Base-by-base conservation (phyloP, 2,329 filamentous ascomycete genomes). In the Juglanconis oblonga region DNA sequence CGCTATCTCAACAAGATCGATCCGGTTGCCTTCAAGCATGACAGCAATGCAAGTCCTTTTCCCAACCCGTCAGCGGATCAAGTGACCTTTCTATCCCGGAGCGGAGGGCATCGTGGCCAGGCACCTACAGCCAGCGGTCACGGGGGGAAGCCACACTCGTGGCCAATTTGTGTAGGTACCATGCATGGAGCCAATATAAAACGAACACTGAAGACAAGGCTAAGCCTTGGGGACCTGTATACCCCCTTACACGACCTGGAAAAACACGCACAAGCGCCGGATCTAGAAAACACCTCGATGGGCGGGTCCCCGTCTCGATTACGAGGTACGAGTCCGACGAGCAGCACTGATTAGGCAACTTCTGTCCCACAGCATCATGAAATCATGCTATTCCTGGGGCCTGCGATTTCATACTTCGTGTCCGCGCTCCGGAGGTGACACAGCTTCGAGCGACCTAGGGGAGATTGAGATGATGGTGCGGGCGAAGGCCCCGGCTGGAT, bases 281-380 rank as follows among this genome's bases (percentile, higher is more conserved):
- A 44, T 44, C 42, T 44, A 17, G 42, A 44, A 17, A 17, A 44
- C 11, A 13, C 42, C 8, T 44, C 42, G 42, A 44, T 4, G 42
- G n/a, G 3, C 14, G n/a, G 5, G 42, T 2, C 14, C 42, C 42
- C n/a, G 42, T 14, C 24, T 24, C 24, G 24, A 24, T 24, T 24
- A 24, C 42, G 42, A 44, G 10, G 14, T 44, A 44, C 42, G 42
- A 44, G 4, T 32, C 33, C n/a, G 5, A 64, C 49, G 36, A 64
- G 44, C 17, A 64, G 56, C 1, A 61, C 59, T 14, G 61, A 54
- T 24, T 55, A 45, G 57, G 63, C 42, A 14, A 14, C 10, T 5
- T 6, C 42, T 44, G 42, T 44, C 14, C 8, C 42, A 44, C 42
- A 44, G n/a, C 42, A 44, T 13, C 11, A 44, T 17, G 42, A 44